Conservation (phyloP, 2,329 filamentous ascomycete species). For the Aspergillus uvarum region DNA sequence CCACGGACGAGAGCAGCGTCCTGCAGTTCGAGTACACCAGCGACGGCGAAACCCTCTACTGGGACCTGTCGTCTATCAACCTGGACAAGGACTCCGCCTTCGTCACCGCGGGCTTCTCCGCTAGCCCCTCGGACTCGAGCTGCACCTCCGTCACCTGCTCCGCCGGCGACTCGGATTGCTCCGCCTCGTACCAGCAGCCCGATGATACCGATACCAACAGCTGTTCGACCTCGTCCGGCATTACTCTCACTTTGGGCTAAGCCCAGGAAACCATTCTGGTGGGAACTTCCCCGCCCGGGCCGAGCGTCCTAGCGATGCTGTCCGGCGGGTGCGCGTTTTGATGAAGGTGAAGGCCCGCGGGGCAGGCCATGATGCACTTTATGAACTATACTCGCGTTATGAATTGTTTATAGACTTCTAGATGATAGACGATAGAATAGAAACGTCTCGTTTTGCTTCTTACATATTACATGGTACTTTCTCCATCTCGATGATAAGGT, state of each 20-base stretch:
- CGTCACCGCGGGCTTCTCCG: constrained; percentile 33
- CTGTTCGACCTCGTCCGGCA: constrained; percentile 28
- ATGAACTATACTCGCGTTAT: too few species aligned
- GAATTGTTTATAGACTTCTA: too few species aligned
- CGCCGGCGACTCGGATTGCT: constrained; percentile 33
- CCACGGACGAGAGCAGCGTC: background rate
- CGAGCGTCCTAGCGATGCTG: too few species aligned
- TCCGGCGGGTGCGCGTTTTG: too few species aligned
- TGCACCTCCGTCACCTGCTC: constrained; percentile 33
- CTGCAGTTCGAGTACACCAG: background rate
- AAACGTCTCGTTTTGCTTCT: too few species aligned
- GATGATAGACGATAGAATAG: too few species aligned
- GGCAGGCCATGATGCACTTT: too few species aligned
- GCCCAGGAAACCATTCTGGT: background rate
- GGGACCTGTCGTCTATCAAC: background rate
- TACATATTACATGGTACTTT: too few species aligned
- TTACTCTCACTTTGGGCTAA: constrained; percentile 36
- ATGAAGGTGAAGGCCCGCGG: too few species aligned
- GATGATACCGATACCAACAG: constrained; percentile 37
- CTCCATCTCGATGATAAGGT: too few species aligned
- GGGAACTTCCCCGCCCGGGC: too few species aligned
- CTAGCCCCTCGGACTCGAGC: constrained; percentile 27
- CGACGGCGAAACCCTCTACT: background rate
- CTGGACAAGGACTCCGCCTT: constrained; percentile 22
- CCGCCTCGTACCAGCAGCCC: constrained; percentile 37